Base-by-base conservation (phyloP, 768 basidiomycete genomes). In the Hygrophoropsis aurantiaca region DNA sequence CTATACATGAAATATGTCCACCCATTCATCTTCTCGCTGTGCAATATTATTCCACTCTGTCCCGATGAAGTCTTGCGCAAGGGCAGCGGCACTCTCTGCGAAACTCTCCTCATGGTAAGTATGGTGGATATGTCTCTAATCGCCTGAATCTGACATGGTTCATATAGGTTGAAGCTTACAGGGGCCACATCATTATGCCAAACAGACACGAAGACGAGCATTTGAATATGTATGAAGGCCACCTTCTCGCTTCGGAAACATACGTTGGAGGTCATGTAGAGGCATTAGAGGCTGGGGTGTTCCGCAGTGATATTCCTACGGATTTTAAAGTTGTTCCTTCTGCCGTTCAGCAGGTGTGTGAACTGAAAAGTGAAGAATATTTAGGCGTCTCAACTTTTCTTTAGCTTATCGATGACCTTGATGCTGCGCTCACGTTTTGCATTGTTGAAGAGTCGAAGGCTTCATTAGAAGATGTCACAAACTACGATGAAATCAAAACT, bases 1-100 rank as follows among this genome's bases (percentile, higher is more conserved):
- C 79, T 99, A 27, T 98, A 99, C 71, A 99, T 98, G 97, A 99
- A 98, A 94, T 99, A 99, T 58, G 94, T 99, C 9, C 94, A 98
- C 61, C 97, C 97, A 0, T 99, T 99, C 78, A 91, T 99, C 52
- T 99, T 99, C 73, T 98, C 97, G 8, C 71, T 99, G 30, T 98
- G 97, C 69, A 99, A 97, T 74, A 99, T 98, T 66, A 98, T 99
- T 56, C 95, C 97, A 10, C 78, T 99, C 44, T 86, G 85, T 58
- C 94, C 97, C 3, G 97, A 99, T 58, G 97, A 99, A 52, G 97
- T 98, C 4, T 68, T 98, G 55, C 77, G 95, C 42, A 98, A 99
- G 66, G 97, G 97, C 26, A 90, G 83, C 60, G 97, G 97, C 8
- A 99, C 97, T 1, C 76, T 99, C 23, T 99, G 97, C 60, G 97